Base-by-base conservation (phyloP, 164 flowering plant genomes). In the Chloranthus sessilifolius region DNA sequence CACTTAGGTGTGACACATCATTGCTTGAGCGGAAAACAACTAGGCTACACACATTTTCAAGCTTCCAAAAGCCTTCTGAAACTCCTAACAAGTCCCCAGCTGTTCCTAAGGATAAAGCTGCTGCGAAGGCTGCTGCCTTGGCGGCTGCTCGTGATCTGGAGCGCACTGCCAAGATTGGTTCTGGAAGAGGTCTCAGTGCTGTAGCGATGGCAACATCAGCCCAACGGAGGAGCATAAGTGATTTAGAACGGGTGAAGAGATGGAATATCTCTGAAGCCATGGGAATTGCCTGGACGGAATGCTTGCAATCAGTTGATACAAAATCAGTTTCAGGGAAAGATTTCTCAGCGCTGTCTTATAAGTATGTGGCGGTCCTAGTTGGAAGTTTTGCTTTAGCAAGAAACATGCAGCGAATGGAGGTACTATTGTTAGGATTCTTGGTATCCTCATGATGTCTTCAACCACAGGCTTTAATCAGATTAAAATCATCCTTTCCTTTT, bases 61-160 rank as follows among this genome's bases (percentile, higher is more conserved):
- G 99, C 74, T 94, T 94, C 55, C 99, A 89, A 28, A 76, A 74
- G 55, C 83, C 88, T 52, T 42, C 67, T 55, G 92, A 84, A 50
- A 58, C 51, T 19, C 70, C 82, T 53, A 70, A 56, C 60, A 82
- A 66, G 60, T 56, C 78, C 27, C 72, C 82, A 14, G 33, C 73
- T 55, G 64, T 66, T 60, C 88, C 90, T 0, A 94, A 85, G 71
- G 92, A 85, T 63, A 87, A 77, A 64, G 99, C 97, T 63, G 82
- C 95, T 38, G 96, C 99, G 52, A 89, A 89, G 74, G 95, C 96
- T 54, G 99, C 99, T 59, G 97, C 99, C 19, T 66, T 94, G 76
- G 96, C 95, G 62, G 99, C 99, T 59, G 97, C 99, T 21, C 94
- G 99, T 47, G 99, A 94, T 75, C 90, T 89, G 71, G 95, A 94